phyloP scores from a whole-genome alignment of 768 basidiomycete species.

The Pholiota conissans region DNA sequence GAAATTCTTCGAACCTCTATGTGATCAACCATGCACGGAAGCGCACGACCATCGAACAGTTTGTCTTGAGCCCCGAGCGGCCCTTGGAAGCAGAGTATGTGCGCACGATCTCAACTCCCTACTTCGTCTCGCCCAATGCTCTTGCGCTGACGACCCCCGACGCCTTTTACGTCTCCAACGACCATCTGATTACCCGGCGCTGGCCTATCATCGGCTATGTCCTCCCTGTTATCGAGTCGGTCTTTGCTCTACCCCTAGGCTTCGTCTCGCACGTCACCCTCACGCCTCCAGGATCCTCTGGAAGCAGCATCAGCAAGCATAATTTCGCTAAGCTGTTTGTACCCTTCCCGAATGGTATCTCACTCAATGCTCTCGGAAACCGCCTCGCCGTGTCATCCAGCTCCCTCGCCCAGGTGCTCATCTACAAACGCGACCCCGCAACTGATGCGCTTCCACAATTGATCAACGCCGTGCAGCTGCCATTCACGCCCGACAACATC shows the following conservation, averaged over 20 bases:
- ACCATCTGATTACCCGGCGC: conserved; percentile 68
- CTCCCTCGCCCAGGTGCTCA: conserved; percentile 41
- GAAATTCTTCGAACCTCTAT: conserved; percentile 57
- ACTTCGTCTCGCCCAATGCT: conserved; percentile 66
- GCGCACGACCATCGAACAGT: conserved; percentile 68
- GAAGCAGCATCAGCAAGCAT: conserved; percentile 31
- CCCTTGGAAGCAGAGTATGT: conserved; percentile 50
- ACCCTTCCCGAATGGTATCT: conserved; percentile 70
- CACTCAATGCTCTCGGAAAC: conserved; percentile 49
- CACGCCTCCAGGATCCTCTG: conserved; percentile 22
- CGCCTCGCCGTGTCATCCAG: conserved; percentile 61
- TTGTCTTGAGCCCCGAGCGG: conserved; percentile 46
- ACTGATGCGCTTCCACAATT: conserved; percentile 43
- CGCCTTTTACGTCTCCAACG: conserved; percentile 73
- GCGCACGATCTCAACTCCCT: conserved; percentile 58
- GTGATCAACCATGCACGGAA: conserved; percentile 68
- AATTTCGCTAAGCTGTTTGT: conserved; percentile 46
- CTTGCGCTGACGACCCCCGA: conserved; percentile 64
- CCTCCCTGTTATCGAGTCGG: conserved; percentile 53
- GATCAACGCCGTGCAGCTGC: conserved; percentile 42
- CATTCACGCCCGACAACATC: conserved; percentile 66
- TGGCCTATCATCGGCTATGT: conserved; percentile 51
- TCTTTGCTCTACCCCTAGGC: conserved; percentile 55
- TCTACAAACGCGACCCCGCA: conserved; percentile 50
- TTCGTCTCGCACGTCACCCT: conserved; percentile 60